Evolutionary conservation across 495 filamentous ascomycete genomes (phyloP).

Genomic region (Physcia stellaris): DNA sequence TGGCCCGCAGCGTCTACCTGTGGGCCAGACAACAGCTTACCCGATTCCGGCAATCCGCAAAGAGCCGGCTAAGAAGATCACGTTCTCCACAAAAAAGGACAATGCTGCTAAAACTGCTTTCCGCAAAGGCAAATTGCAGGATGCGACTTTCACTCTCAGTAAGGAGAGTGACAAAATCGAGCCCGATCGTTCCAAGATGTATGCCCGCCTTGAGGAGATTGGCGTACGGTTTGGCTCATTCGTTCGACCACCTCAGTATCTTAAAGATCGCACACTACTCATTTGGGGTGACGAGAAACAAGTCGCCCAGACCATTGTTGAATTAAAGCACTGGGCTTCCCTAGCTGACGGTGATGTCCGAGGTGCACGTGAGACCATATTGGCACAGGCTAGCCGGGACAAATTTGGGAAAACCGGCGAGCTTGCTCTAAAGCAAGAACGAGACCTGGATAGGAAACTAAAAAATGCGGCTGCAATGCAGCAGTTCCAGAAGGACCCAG

Average conservation of each 20-base stretch:
- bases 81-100: slow-evolving; percentile 10
- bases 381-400: not conserved
- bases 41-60: too few relatives aligned
- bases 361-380: not conserved
- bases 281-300: slow-evolving; percentile 15
- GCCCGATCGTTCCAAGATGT: slow-evolving; percentile 5
- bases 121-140: slow-evolving; percentile 7
- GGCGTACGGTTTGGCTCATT: slow-evolving; percentile 16
- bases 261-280: slow-evolving; percentile 8
- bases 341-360: too few relatives aligned
- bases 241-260: slow-evolving; percentile 13
- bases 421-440: slow-evolving; percentile 10
- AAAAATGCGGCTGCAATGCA: slow-evolving; percentile 15
- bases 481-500: slow-evolving; percentile 21
- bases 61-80: too few relatives aligned
- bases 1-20: too few relatives aligned
- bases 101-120: slow-evolving; percentile 17
- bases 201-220: slow-evolving; percentile 14
- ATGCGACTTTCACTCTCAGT: slow-evolving; percentile 1
- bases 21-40: too few relatives aligned
- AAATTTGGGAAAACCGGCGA: slow-evolving; percentile 4
- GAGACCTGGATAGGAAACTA: slow-evolving; percentile 17
- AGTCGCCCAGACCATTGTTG: slow-evolving; percentile 5
- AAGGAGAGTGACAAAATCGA: slow-evolving; percentile 9
- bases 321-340: slow-evolving; percentile 12